These are phyloP conservation scores for Suillus spraguei DNA, from an alignment of 768 basidiomycete species.

Conservation along the genomic window DNA sequence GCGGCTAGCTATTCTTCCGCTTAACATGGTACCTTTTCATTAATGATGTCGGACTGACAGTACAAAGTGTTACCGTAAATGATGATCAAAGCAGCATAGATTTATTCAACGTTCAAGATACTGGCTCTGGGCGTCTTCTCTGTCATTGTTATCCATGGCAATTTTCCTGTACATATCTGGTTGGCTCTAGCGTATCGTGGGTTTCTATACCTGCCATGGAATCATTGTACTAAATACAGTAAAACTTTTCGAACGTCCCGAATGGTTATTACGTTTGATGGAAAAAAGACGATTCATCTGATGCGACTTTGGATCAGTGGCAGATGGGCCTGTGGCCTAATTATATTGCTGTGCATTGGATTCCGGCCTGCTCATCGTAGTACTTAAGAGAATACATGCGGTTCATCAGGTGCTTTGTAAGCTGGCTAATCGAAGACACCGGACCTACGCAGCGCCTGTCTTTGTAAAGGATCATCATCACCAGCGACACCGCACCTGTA, in stretches of 20 bases:
- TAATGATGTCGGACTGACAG: background rate
- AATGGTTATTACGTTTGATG: background rate
- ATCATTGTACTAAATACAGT: background rate
- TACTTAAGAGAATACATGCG: too few species aligned
- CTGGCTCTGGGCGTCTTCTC: background rate
- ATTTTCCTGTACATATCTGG: background rate
- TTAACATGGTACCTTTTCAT: background rate
- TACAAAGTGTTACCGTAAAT: background rate
- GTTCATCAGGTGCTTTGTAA: background rate
- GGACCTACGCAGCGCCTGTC: background rate
- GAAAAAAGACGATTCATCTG: background rate
- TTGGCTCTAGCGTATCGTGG: background rate
- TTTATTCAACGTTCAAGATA: background rate
- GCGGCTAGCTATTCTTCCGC: background rate
- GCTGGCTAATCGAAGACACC: constrained; percentile 5
- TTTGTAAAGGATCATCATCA: constrained; percentile 1
- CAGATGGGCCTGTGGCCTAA: background rate
- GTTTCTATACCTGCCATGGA: background rate
- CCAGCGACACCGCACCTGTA: constrained; percentile 7
- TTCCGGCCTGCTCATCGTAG: too few species aligned
- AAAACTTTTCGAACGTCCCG: background rate
- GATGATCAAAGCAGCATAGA: background rate
- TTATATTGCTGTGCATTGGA: background rate
- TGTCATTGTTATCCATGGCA: background rate
- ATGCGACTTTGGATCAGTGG: background rate